phyloP scores from a whole-genome alignment of 2,329 filamentous ascomycete species.

The Aspergillus neoniger region DNA sequence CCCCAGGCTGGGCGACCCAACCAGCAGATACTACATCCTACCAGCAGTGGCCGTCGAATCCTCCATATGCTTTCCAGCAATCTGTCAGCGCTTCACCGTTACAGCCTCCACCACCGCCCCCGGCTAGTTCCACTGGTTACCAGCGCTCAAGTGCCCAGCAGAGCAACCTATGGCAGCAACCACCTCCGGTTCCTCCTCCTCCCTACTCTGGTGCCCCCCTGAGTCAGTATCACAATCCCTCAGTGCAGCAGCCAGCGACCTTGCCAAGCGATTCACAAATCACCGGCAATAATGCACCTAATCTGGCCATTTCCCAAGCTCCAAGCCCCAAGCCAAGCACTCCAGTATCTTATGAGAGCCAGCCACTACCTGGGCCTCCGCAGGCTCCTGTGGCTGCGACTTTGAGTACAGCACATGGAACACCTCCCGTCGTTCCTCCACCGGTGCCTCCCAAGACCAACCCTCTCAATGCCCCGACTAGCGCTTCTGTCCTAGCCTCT shows the following conservation, averaged over 20 bases:
- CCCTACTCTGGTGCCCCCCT: slow-evolving; percentile 34
- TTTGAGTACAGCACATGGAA: neutral
- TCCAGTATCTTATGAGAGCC: neutral
- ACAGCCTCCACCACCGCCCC: slow-evolving; percentile 36
- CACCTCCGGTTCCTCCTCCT: slow-evolving; percentile 19
- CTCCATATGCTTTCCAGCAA: slow-evolving; percentile 28
- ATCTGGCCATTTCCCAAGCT: neutral
- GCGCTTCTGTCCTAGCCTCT: slow-evolving; percentile 42
- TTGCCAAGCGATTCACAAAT: neutral
- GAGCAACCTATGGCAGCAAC: slow-evolving; percentile 27
- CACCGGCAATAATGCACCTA: neutral
- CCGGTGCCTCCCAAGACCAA: slow-evolving; percentile 28
- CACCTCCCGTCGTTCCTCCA: slow-evolving; percentile 16
- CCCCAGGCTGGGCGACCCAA: slow-evolving; percentile 23
- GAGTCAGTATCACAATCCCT: slow-evolving; percentile 17
- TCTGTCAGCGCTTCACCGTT: slow-evolving; percentile 27
- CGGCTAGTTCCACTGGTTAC: slow-evolving; percentile 43
- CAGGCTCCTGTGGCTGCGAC: neutral
- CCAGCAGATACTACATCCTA: slow-evolving; percentile 8
- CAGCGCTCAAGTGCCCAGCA: slow-evolving; percentile 33
- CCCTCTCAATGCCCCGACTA: slow-evolving; percentile 22
- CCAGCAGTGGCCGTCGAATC: slow-evolving; percentile 26
- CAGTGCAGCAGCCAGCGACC: neutral
- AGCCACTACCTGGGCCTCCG: slow-evolving; percentile 7
- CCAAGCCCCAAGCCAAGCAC: slow-evolving; percentile 7